These are phyloP conservation scores for Penicillium vulpinum DNA, from an alignment of 2,329 filamentous ascomycete species.

Conservation along the genomic window DNA sequence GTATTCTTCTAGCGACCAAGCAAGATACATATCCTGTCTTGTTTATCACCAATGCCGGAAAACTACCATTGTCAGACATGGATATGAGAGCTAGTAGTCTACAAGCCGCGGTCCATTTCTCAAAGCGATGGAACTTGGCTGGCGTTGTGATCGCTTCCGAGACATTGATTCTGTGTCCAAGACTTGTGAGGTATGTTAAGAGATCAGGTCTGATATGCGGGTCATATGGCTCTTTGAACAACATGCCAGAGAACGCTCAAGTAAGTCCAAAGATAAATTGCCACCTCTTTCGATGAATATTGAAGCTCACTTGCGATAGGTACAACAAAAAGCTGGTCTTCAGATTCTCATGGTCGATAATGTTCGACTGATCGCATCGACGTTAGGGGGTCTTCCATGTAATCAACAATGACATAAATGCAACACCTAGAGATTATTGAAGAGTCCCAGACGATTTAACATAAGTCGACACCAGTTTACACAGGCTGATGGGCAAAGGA, in stretches of 20 bases:
- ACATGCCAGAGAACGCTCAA: conserved; percentile 9
- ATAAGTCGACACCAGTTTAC: no score
- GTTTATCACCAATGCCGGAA: conserved; percentile 33
- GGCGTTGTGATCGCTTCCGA: conserved; percentile 43
- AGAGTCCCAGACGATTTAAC: no score
- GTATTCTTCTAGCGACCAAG: conserved; percentile 27
- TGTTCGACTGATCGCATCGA: conserved; percentile 19
- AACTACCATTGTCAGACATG: conserved; percentile 24
- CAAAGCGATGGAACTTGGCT: conserved; percentile 38
- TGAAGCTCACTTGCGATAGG: conserved; percentile 21
- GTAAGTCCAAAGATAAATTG: not conserved
- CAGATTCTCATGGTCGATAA: conserved; percentile 25
- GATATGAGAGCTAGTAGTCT: conserved; percentile 37
- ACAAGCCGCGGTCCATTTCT: conserved; percentile 42
- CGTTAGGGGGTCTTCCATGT: not conserved
- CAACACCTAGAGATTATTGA: not conserved
- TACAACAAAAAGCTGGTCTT: conserved; percentile 23
- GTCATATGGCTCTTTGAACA: conserved; percentile 40
- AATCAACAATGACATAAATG: not conserved
- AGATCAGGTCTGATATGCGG: conserved; percentile 35
- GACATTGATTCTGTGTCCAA: conserved; percentile 38
- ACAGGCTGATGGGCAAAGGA: no score
- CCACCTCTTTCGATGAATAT: not conserved
- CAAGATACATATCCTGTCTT: conserved; percentile 26
- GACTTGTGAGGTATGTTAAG: conserved; percentile 38